Evolutionary conservation across 73 alveolate genomes (phyloP).

Genomic region (Durusdinium trenchii): DNA sequence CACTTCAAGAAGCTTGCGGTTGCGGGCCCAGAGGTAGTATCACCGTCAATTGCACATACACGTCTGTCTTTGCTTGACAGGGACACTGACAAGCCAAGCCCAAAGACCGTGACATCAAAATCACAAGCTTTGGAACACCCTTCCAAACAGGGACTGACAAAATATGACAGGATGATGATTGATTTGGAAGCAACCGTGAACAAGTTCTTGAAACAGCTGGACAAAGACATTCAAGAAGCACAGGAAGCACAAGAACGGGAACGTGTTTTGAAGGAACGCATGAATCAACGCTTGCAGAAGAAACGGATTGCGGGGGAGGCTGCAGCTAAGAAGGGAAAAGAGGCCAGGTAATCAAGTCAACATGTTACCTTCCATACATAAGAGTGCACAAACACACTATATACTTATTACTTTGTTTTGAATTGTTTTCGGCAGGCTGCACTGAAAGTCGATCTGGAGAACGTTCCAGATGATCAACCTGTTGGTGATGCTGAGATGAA

Average conservation of each 20-base stretch:
- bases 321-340: background rate
- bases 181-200: background rate
- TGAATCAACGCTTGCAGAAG: background rate
- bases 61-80: background rate
- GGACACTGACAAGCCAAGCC: background rate
- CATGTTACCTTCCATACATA: background rate
- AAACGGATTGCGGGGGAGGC: background rate
- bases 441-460: background rate
- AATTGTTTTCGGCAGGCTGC: background rate
- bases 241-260: conserved; percentile 1
- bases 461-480: background rate
- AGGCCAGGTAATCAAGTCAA: background rate
- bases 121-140: background rate
- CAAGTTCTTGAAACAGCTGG: background rate
- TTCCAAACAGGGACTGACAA: background rate
- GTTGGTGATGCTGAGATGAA: background rate
- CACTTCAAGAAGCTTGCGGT: conserved; percentile 5
- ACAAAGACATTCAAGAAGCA: background rate
- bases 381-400: background rate
- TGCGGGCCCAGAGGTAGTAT: background rate
- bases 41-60: background rate
- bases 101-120: background rate
- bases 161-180: background rate
- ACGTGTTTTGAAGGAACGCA: background rate
- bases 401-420: too few species aligned